A percentile compares a stretch with the other conserved stretches of the same genome.
phyloP scores from a whole-genome alignment of 108 stramenopile species.

The Epithemia pelagica region DNA sequence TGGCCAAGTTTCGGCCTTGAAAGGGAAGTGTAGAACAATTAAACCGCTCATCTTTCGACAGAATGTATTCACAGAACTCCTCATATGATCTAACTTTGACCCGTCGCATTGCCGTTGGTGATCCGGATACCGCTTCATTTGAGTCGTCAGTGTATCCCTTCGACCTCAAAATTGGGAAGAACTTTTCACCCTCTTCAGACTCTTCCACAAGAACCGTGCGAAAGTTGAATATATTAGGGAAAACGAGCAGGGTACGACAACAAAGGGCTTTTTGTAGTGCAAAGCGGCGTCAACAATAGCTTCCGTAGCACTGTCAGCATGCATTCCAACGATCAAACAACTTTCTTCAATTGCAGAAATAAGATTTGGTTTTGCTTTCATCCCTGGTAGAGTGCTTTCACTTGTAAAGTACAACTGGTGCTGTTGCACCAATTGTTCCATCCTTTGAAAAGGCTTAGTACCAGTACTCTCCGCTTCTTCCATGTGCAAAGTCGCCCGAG shows the following conservation, averaged over 20 bases:
- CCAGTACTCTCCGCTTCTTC: conserved; percentile 26
- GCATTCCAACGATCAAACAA: conserved; percentile 69
- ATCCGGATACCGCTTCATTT: conserved; percentile 1
- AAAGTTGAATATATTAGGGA: conserved; percentile 57
- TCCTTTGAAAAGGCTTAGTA: conserved; percentile 15
- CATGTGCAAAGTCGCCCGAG: conserved; percentile 21
- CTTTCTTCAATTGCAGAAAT: conserved; percentile 22
- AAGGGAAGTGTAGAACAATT: conserved; percentile 32
- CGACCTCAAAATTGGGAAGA: not conserved
- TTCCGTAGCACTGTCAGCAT: conserved; percentile 86
- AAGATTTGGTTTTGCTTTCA: not conserved
- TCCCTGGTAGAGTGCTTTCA: not conserved
- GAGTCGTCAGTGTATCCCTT: not conserved
- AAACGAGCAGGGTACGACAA: conserved; percentile 84
- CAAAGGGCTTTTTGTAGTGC: conserved; percentile 67
- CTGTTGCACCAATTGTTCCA: conserved; percentile 35
- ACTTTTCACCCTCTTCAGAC: not conserved
- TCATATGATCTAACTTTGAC: conserved; percentile 70
- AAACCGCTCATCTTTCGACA: conserved; percentile 35
- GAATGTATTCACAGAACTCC: conserved; percentile 72
- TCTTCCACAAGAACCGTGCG: conserved; percentile 17
- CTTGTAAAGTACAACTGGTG: conserved; percentile 53
- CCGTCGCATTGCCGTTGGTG: not conserved
- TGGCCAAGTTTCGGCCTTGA: conserved; percentile 60
- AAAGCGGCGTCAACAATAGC: conserved; percentile 77